Evolutionary conservation across 306 rosid genomes (phyloP).

Genomic region (Cicer pinnatifidum): DNA sequence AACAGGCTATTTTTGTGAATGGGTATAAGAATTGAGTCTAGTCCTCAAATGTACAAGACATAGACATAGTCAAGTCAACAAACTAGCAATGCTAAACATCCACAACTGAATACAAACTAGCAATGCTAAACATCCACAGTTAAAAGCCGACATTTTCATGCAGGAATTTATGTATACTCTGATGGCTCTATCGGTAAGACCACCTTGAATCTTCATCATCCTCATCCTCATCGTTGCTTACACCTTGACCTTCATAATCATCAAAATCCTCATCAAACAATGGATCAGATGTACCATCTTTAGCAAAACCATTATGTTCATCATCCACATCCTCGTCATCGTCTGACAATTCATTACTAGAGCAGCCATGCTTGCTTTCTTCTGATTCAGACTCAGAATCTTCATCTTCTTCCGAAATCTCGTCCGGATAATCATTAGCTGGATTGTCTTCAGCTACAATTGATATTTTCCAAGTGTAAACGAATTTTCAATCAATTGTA

Average conservation of each 20-base stretch:
- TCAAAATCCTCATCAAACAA: constrained; percentile 53
- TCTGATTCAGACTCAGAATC: constrained; percentile 57
- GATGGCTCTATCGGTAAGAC: constrained; percentile 47
- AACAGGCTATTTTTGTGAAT: neutral
- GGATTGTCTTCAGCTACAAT: constrained; percentile 77
- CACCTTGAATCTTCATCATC: constrained; percentile 52
- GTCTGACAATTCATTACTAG: constrained; percentile 43
- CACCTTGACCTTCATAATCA: constrained; percentile 42
- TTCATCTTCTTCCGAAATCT: constrained; percentile 57
- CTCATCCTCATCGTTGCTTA: constrained; percentile 37
- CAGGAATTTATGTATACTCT: neutral
- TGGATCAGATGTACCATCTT: constrained; percentile 32
- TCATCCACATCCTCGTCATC: constrained; percentile 30
- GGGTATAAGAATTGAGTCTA: neutral
- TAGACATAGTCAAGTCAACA: neutral
- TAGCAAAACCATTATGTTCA: constrained; percentile 33
- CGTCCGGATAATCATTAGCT: constrained; percentile 81
- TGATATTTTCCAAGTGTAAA: constrained; percentile 33
- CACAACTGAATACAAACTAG: neutral
- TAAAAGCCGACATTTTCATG: neutral
- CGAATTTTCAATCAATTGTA: neutral
- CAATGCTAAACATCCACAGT: too few species aligned
- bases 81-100: neutral
- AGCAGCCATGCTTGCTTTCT: constrained; percentile 41
- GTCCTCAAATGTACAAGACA: neutral